These are phyloP conservation scores for Closterium sp. DNA, from an alignment of 139 green algal species.

Conservation along the genomic window DNA sequence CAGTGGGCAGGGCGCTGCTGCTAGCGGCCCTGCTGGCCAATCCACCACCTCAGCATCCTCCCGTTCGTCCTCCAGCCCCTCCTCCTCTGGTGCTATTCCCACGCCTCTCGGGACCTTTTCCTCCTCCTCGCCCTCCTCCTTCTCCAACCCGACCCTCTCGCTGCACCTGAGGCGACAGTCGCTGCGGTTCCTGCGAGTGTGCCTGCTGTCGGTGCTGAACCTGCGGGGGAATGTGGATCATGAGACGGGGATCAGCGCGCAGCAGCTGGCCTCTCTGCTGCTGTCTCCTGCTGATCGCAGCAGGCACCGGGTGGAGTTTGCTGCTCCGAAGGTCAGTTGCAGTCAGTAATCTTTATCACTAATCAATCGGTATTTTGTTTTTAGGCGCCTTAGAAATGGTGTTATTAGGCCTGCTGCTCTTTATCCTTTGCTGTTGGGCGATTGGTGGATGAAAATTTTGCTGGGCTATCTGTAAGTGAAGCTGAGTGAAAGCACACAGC, in stretches of 20 bases:
- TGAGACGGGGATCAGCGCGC: background rate
- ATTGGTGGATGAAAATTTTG: no score
- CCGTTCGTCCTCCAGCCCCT: background rate
- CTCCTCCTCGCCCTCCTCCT: background rate
- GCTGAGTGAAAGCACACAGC: no score
- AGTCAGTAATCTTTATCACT: no score
- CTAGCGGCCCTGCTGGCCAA: background rate
- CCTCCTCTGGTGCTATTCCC: background rate
- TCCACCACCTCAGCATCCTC: background rate
- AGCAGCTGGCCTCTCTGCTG: conserved; percentile 42
- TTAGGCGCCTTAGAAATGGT: no score
- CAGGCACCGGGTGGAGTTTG: background rate
- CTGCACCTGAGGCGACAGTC: background rate
- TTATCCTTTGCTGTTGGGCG: no score
- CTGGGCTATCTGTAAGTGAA: no score
- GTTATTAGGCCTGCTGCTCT: no score
- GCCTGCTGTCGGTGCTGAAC: conserved; percentile 77
- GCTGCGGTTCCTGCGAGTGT: conserved; percentile 78
- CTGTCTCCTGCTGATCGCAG: conserved; percentile 20
- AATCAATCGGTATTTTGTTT: no score
- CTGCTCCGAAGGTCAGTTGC: background rate
- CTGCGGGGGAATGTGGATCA: conserved; percentile 53
- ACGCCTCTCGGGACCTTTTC: background rate
- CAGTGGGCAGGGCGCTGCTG: background rate
- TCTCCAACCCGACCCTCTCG: background rate